phyloP scores from a whole-genome alignment of 495 filamentous ascomycete species.

The Xylaria nigripes region DNA sequence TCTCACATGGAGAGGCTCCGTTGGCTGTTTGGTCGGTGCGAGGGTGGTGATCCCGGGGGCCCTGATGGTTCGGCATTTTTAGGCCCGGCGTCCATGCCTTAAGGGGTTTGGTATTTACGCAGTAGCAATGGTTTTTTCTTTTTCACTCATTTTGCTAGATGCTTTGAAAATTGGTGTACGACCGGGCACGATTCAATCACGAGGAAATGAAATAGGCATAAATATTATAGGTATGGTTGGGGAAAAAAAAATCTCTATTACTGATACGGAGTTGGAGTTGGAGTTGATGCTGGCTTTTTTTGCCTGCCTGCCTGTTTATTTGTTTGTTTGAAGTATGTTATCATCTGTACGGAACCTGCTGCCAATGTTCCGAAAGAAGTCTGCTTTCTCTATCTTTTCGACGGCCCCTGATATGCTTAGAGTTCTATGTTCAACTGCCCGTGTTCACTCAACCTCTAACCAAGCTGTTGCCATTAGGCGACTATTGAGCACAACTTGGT shows the following conservation, averaged over 20 bases:
- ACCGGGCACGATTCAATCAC: not conserved
- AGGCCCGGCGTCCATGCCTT: constrained; percentile 5
- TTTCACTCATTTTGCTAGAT: not conserved
- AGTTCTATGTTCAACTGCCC: too few relatives aligned
- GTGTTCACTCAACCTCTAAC: too few relatives aligned
- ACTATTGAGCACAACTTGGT: too few relatives aligned
- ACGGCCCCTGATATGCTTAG: not conserved
- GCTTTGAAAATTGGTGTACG: not conserved
- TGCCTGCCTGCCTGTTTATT: not conserved
- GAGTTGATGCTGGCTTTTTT: too few relatives aligned
- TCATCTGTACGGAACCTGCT: not conserved
- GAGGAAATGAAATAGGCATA: not conserved
- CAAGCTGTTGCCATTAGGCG: too few relatives aligned
- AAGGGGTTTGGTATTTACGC: not conserved
- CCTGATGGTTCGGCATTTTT: constrained; percentile 2
- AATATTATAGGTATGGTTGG: not conserved
- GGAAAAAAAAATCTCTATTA: not conserved
- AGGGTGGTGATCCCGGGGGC: constrained; percentile 7
- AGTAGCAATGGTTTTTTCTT: not conserved
- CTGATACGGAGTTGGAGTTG: not conserved
- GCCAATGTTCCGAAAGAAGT: not conserved
- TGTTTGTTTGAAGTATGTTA: not conserved
- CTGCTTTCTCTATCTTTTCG: not conserved
- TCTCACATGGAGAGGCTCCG: constrained; percentile 25
- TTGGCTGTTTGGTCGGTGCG: constrained; percentile 24